phyloP scores from a whole-genome alignment of 192 early-diverging fungal genomes.

The Jimgerdemannia lactiflua region DNA sequence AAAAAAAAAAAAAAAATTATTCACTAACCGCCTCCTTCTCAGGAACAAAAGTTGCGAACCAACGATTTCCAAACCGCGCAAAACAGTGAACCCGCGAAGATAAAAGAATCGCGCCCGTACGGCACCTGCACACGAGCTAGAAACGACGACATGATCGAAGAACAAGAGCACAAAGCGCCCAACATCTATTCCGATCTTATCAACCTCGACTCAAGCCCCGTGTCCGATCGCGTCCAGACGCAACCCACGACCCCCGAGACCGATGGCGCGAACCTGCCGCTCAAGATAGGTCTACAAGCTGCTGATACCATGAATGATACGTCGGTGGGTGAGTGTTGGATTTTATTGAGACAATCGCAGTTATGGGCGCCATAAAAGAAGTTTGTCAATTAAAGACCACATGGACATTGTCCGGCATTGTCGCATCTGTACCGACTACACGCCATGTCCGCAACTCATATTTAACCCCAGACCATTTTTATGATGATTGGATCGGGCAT shows the following conservation, averaged over 20 bases:
- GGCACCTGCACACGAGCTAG: not conserved
- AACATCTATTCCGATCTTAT: not conserved
- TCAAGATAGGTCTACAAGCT: too few species aligned
- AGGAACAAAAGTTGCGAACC: not conserved
- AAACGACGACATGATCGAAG: not conserved
- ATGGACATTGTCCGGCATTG: too few species aligned
- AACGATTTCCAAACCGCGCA: not conserved
- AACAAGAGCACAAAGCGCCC: not conserved
- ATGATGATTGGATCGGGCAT: too few species aligned
- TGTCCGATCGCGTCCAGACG: not conserved
- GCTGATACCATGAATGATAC: too few species aligned
- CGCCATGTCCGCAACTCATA: too few species aligned
- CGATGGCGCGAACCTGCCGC: not conserved
- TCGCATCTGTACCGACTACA: too few species aligned
- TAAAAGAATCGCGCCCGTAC: not conserved
- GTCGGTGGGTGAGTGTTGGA: too few species aligned
- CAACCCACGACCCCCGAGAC: not conserved
- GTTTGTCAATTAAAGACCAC: too few species aligned
- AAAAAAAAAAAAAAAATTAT: too few species aligned
- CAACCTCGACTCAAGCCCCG: not conserved
- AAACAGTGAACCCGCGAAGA: not conserved
- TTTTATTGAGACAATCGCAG: too few species aligned
- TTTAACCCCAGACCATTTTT: too few species aligned
- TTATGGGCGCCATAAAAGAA: too few species aligned
- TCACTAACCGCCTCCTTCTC: not conserved